Conservation (phyloP, 345 rosid genomes). For the Aurinia saxatilis region DNA sequence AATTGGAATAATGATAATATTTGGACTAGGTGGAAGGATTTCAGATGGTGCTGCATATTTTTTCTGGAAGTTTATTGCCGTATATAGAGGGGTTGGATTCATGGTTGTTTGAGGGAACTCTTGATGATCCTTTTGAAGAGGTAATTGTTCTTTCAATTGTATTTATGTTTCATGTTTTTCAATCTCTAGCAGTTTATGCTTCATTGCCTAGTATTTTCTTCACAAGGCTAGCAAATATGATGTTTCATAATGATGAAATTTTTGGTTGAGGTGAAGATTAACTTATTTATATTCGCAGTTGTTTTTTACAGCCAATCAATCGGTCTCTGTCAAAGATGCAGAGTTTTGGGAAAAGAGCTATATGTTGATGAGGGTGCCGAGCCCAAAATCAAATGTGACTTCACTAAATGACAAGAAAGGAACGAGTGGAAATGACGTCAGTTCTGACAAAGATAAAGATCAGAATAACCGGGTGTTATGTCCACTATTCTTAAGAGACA, state of each 20-base stretch:
- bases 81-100: constrained; percentile 73
- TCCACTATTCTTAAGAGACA: constrained; percentile 75
- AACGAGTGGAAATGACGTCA: constrained; percentile 36
- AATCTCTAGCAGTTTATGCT: background rate
- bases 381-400: constrained; percentile 33
- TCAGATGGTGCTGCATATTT: constrained; percentile 68
- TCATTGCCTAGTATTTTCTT: background rate
- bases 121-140: constrained; percentile 95
- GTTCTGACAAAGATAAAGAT: constrained; percentile 49
- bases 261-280: background rate
- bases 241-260: too few species aligned
- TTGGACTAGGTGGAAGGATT: constrained; percentile 74
- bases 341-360: constrained; percentile 97
- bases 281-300: constrained; percentile 39
- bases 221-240: too few species aligned
- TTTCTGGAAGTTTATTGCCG: constrained; percentile 72
- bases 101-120: constrained; percentile 85
- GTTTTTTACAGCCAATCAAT: constrained; percentile 67
- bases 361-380: constrained; percentile 40
- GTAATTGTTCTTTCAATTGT: constrained; percentile 31
- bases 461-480: constrained; percentile 40
- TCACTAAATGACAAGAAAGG: constrained; percentile 40
- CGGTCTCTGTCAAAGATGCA: constrained; percentile 60
- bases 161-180: constrained; percentile 3
- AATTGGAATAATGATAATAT: constrained; percentile 4